A percentile compares a stretch with the other conserved stretches of the same genome.
These are phyloP conservation scores for Aureobasidium sp. DNA, from an alignment of 2,329 filamentous ascomycete species.

Conservation along the genomic window DNA sequence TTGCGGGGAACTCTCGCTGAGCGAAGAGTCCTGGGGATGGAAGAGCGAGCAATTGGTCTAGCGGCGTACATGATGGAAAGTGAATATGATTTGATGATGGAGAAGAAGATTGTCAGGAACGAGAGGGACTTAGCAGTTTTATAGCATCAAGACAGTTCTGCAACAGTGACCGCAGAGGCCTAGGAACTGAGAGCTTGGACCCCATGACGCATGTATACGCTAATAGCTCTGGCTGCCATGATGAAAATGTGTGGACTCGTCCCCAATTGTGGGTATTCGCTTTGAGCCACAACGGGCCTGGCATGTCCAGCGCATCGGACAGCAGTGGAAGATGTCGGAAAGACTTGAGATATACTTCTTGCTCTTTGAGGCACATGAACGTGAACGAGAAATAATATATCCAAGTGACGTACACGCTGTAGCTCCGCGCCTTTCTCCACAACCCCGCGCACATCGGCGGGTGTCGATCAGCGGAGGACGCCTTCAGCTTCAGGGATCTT, in stretches of 20 bases:
- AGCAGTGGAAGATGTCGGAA: neutral
- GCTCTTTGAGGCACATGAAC: neutral
- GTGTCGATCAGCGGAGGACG: neutral
- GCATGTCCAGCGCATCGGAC: neutral
- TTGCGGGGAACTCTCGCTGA: conserved; percentile 6
- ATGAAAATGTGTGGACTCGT: neutral
- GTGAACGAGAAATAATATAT: neutral
- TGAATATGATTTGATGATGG: neutral
- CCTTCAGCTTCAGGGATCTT: neutral
- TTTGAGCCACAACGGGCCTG: conserved; percentile 1
- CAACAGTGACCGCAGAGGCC: neutral
- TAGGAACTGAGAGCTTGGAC: neutral
- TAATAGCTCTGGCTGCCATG: neutral
- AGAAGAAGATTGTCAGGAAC: neutral
- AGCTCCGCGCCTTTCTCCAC: conserved; percentile 4
- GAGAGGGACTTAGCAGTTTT: neutral
- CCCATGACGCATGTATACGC: conserved; percentile 1
- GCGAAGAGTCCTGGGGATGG: conserved; percentile 8
- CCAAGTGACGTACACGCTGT: neutral
- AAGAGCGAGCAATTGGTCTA: conserved; percentile 11
- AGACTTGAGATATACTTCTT: neutral
- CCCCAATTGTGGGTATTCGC: neutral
- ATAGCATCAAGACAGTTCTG: neutral
- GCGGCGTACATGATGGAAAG: conserved; percentile 11
- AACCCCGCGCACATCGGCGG: neutral